Percentiles rank a stretch among this genome's conserved stretches.
These are phyloP conservation scores for Inosperma sp. DNA, from an alignment of 768 basidiomycete genomes.

Conservation along the genomic window DNA sequence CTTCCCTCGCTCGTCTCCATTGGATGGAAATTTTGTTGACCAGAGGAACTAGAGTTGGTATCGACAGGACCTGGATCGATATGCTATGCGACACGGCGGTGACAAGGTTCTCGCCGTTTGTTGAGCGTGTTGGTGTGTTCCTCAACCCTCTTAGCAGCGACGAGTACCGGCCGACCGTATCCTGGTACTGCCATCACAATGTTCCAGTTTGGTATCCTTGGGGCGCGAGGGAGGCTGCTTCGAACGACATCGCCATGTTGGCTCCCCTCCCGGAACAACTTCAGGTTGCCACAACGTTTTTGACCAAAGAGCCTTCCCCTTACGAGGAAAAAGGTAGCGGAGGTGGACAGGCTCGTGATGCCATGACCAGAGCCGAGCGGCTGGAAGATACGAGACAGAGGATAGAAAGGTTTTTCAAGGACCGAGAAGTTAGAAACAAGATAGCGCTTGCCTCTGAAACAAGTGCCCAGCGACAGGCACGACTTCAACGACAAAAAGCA, in stretches of 20 bases:
- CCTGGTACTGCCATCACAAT: neutral
- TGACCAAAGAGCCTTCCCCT: too few species aligned
- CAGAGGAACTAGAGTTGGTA: neutral
- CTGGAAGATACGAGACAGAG: too few species aligned
- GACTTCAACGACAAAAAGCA: neutral
- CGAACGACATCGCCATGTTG: neutral
- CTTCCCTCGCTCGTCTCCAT: neutral
- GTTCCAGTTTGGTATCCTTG: constrained; percentile 9
- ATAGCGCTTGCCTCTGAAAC: neutral
- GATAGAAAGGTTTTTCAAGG: constrained; percentile 5
- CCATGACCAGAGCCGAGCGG: neutral
- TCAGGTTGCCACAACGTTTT: neutral
- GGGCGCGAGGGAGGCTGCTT: neutral
- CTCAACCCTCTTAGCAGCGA: too few species aligned
- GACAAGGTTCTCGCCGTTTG: neutral
- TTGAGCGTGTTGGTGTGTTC: constrained; percentile 4
- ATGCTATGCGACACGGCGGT: neutral
- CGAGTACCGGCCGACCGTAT: neutral
- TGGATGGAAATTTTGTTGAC: neutral
- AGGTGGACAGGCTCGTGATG: too few species aligned
- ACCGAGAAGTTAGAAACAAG: neutral
- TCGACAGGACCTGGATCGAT: neutral
- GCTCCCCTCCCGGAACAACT: neutral
- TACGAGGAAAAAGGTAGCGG: neutral
- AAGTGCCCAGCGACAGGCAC: neutral